A percentile compares a stretch with the other conserved stretches of the same genome.
Evolutionary conservation across 2,329 filamentous ascomycete genomes (phyloP).

Genomic region (Diaporthe velutina): DNA sequence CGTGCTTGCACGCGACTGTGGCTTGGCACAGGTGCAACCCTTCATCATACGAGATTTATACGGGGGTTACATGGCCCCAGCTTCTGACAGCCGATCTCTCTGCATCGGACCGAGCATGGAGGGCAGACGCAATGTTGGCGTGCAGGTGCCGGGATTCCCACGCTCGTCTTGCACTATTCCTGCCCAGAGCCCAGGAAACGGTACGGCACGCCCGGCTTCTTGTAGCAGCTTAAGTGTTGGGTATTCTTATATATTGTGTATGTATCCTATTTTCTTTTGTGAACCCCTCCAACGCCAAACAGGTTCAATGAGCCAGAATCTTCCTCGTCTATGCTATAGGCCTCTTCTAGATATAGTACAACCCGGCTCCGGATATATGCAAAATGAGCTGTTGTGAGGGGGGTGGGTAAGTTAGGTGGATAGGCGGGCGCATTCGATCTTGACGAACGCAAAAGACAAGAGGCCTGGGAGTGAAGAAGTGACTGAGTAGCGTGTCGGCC

Average conservation of each 20-base stretch:
- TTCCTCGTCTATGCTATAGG: conserved; percentile 27
- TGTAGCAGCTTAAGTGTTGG: conserved; percentile 6
- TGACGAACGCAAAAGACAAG: background rate
- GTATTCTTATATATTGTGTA: conserved; percentile 8
- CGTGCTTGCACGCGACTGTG: background rate
- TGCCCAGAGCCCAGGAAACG: background rate
- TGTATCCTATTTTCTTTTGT: background rate
- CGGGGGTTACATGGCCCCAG: background rate
- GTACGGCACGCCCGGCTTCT: background rate
- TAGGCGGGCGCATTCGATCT: background rate
- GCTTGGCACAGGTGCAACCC: background rate
- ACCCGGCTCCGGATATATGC: conserved; percentile 28
- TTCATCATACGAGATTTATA: background rate
- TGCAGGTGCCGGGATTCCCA: background rate
- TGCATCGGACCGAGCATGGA: background rate
- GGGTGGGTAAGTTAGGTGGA: background rate
- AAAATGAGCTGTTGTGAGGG: background rate
- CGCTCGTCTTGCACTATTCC: background rate
- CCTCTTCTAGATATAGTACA: conserved; percentile 28
- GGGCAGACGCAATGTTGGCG: background rate
- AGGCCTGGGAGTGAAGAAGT: background rate
- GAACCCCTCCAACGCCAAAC: conserved; percentile 20
- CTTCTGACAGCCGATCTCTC: conserved; percentile 8
- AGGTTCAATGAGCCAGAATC: conserved; percentile 5
- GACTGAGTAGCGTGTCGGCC: conserved; percentile 26